Percentiles rank a stretch among this genome's conserved stretches.
These are phyloP conservation scores for Aspergillus fructus DNA, from an alignment of 2,329 filamentous ascomycete species.

Conservation along the genomic window DNA sequence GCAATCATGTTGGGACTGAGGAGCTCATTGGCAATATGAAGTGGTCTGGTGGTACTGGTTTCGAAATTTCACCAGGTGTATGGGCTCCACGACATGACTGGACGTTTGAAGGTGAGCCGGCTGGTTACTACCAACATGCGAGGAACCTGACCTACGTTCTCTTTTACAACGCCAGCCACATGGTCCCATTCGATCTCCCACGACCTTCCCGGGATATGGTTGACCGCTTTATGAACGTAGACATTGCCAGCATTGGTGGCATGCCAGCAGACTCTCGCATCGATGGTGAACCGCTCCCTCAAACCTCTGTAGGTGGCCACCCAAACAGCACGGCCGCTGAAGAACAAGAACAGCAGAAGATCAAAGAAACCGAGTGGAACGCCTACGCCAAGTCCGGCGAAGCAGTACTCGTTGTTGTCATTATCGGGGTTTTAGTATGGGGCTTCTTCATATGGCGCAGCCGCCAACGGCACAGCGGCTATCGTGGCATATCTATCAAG, in stretches of 20 bases:
- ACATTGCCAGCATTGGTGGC: slow-evolving; percentile 85
- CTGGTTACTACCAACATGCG: slow-evolving; percentile 91
- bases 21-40: slow-evolving; percentile 83
- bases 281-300: slow-evolving; percentile 78
- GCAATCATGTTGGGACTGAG: slow-evolving; percentile 95
- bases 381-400: slow-evolving; percentile 88
- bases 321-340: slow-evolving; percentile 67
- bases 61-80: slow-evolving; percentile 81
- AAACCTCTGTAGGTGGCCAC: slow-evolving; percentile 74
- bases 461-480: slow-evolving; percentile 49
- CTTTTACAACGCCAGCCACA: slow-evolving; percentile 94
- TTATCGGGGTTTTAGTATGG: slow-evolving; percentile 70
- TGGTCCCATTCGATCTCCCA: slow-evolving; percentile 95
- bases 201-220: slow-evolving; percentile 91
- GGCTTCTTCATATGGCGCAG: slow-evolving; percentile 67
- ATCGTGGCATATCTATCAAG: slow-evolving; percentile 44
- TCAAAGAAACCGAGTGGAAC: slow-evolving; percentile 83
- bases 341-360: slow-evolving; percentile 66
- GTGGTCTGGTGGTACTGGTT: slow-evolving; percentile 90
- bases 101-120: slow-evolving; percentile 85
- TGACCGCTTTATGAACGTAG: slow-evolving; percentile 90
- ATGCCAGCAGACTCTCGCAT: slow-evolving; percentile 74
- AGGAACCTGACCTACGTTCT: slow-evolving; percentile 94
- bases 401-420: slow-evolving; percentile 77
- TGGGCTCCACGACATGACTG: slow-evolving; percentile 92